Conservation (phyloP, 2,329 filamentous ascomycete species). For the Phaeosphaeria sp. region DNA sequence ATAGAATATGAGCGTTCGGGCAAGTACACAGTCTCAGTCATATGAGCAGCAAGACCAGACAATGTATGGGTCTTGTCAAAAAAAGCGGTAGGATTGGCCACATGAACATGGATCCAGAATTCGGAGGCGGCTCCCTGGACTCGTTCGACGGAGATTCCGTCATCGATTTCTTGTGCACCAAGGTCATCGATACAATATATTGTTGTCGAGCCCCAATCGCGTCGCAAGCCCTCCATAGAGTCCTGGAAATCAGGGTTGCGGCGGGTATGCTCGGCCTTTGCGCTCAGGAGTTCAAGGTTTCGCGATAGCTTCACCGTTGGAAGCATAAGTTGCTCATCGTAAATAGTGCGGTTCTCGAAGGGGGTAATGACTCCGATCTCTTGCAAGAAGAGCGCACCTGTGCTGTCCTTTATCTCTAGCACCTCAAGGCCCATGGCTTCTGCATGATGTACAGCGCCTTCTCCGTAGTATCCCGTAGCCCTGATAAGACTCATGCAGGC, state of each 20-base stretch:
- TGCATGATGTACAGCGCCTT: constrained; percentile 35
- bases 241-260: constrained; percentile 54
- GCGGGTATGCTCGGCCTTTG: constrained; percentile 31
- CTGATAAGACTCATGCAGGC: constrained; percentile 71
- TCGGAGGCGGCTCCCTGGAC: constrained; percentile 58
- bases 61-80: constrained; percentile 66
- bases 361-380: constrained; percentile 75
- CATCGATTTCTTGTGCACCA: constrained; percentile 74
- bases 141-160: constrained; percentile 74
- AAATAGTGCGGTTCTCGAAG: constrained; percentile 72
- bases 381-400: constrained; percentile 72
- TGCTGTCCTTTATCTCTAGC: constrained; percentile 30
- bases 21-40: constrained; percentile 63
- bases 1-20: constrained; percentile 64
- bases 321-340: constrained; percentile 61
- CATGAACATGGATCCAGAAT: constrained; percentile 79
- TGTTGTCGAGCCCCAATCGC: constrained; percentile 64
- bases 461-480: constrained; percentile 65
- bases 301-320: constrained; percentile 55
- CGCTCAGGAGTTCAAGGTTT: constrained; percentile 52
- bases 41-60: constrained; percentile 66
- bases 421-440: constrained; percentile 43
- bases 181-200: constrained; percentile 77
- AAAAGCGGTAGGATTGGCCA: constrained; percentile 78
- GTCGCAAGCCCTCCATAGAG: constrained; percentile 63